These are phyloP conservation scores for Debaryomyces sp. DNA, from an alignment of 1,139 yeast genomes.

Conservation along the genomic window DNA sequence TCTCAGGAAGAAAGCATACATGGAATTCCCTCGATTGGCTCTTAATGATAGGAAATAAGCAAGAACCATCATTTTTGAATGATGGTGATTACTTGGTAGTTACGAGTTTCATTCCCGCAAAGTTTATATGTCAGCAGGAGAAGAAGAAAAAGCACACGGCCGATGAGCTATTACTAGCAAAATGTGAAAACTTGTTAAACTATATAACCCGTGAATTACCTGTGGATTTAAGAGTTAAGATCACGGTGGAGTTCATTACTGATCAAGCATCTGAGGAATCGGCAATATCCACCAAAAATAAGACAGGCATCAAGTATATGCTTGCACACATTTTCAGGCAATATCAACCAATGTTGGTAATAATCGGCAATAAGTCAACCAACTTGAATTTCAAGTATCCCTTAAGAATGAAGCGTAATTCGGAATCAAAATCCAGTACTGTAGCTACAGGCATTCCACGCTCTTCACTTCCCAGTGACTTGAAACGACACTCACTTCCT, in stretches of 20 bases:
- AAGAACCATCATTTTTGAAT: slow-evolving; percentile 26
- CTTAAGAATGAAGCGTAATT: slow-evolving; percentile 26
- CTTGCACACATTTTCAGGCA: slow-evolving; percentile 40
- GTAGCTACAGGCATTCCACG: not conserved
- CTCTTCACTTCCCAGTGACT: not conserved
- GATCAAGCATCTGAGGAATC: slow-evolving; percentile 18
- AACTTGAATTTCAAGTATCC: slow-evolving; percentile 51
- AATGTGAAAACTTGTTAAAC: slow-evolving; percentile 42
- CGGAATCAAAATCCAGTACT: slow-evolving; percentile 10
- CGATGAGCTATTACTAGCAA: slow-evolving; percentile 37
- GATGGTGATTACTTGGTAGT: slow-evolving; percentile 45
- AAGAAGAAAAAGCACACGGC: slow-evolving; percentile 15
- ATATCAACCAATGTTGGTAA: slow-evolving; percentile 44
- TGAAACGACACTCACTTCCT: not conserved
- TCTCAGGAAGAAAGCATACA: slow-evolving; percentile 48
- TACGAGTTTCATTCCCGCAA: slow-evolving; percentile 40
- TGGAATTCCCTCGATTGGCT: slow-evolving; percentile 50
- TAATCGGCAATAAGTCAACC: slow-evolving; percentile 43
- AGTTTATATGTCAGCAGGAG: slow-evolving; percentile 24
- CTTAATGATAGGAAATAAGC: slow-evolving; percentile 18
- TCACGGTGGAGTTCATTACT: slow-evolving; percentile 57
- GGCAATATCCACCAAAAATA: slow-evolving; percentile 10
- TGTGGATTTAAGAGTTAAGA: slow-evolving; percentile 39
- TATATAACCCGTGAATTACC: slow-evolving; percentile 39
- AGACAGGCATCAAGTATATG: slow-evolving; percentile 38